Conservation (phyloP, 1,284 basidiomycete genomes). For the Volvariella surrecta region DNA sequence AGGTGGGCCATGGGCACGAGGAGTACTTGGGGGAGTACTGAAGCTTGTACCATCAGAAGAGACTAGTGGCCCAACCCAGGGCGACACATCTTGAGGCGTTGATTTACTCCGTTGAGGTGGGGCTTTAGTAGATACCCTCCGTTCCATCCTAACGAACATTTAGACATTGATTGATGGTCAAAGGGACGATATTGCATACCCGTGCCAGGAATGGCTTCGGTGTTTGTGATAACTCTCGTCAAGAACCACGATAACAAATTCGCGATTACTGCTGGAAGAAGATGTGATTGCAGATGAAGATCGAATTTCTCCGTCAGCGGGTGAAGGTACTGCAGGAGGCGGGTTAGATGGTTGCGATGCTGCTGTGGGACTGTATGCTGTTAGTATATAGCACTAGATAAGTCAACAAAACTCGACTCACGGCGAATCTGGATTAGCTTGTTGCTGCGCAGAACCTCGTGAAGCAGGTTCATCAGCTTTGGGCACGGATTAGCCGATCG, state of each 20-base stretch:
- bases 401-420: no score
- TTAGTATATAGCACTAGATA: no score
- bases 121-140: neutral
- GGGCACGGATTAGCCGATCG: no score
- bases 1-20: no score
- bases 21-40: slow-evolving; percentile 11
- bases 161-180: slow-evolving; percentile 1
- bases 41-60: slow-evolving; percentile 17
- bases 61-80: slow-evolving; percentile 28
- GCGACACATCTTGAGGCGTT: slow-evolving; percentile 21
- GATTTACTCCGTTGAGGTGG: slow-evolving; percentile 21
- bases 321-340: no score
- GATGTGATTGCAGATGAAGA: slow-evolving; percentile 10
- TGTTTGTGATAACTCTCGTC: slow-evolving; percentile 21
- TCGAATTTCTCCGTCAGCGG: slow-evolving; percentile 1
- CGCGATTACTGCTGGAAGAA: neutral
- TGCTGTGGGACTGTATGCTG: no score
- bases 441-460: no score
- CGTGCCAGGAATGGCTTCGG: slow-evolving; percentile 26
- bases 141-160: neutral
- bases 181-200: slow-evolving; percentile 19
- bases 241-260: slow-evolving; percentile 28
- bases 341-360: no score
- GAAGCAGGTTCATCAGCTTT: no score
- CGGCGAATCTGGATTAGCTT: no score